These are phyloP conservation scores for Tricholoma matsutake DNA, from an alignment of 768 basidiomycete species.

Conservation along the genomic window DNA sequence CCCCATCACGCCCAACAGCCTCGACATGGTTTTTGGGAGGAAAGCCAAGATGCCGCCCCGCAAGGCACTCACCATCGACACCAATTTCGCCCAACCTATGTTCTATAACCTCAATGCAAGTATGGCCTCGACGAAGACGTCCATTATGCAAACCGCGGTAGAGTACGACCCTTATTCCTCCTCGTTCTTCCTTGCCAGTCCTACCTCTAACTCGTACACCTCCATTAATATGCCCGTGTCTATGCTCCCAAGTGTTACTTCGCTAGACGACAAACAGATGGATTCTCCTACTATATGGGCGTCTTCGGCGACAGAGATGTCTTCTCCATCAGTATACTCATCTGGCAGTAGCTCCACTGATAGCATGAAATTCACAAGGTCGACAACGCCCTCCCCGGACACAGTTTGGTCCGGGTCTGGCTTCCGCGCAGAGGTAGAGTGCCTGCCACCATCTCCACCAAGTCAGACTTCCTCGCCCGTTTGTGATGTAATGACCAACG, in stretches of 20 bases:
- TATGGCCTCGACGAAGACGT: slow-evolving; percentile 50
- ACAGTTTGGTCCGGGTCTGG: slow-evolving; percentile 31
- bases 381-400: slow-evolving; percentile 30
- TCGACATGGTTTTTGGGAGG: slow-evolving; percentile 39
- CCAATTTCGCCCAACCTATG: slow-evolving; percentile 41
- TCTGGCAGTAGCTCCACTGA: slow-evolving; percentile 34
- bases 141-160: slow-evolving; percentile 73
- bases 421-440: slow-evolving; percentile 32
- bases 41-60: slow-evolving; percentile 33
- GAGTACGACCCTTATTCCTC: slow-evolving; percentile 62
- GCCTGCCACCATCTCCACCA: slow-evolving; percentile 30
- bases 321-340: slow-evolving; percentile 46
- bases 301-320: slow-evolving; percentile 42
- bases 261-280: slow-evolving; percentile 53
- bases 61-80: slow-evolving; percentile 60
- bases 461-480: slow-evolving; percentile 43
- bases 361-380: slow-evolving; percentile 31
- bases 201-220: slow-evolving; percentile 36
- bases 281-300: slow-evolving; percentile 49
- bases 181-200: slow-evolving; percentile 50
- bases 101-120: slow-evolving; percentile 46
- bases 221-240: slow-evolving; percentile 27
- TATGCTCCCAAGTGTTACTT: slow-evolving; percentile 19
- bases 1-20: slow-evolving; percentile 57
- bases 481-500: slow-evolving; percentile 40